Base-by-base conservation (phyloP, 2,329 filamentous ascomycete genomes). In the Arachnomyces sp. region DNA sequence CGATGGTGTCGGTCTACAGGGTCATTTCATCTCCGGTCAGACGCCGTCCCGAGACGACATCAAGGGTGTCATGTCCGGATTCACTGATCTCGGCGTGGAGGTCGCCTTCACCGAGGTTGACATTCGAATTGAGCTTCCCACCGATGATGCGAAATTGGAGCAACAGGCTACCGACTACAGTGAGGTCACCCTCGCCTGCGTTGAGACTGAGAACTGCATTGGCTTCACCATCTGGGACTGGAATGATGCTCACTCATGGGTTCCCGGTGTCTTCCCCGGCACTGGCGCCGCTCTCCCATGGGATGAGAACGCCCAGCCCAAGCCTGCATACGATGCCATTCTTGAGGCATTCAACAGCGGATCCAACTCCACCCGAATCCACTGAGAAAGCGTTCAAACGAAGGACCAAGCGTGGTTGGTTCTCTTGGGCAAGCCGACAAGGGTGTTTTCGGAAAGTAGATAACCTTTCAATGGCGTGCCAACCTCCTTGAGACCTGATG, bases 1-100 rank as follows among this genome's bases (percentile, higher is more conserved):
- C 48, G 66, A 73, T 42, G 70, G 70, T 17, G 61, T 72, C 1
- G 70, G 70, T 7, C 54, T 72, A 5, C 68, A 73, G 39, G 54
- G 57, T 0, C 66, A 69, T 49, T 66, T 67, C 49, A 65, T 63
- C 25, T 62, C 65, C 3, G 68, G 67, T 44, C 49, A 54, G 3
- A 63, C 66, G 1, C 69, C 70, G 0, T 55, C 55, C 36, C 55
- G 60, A 43, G 57, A 58, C 7, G 58, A 61, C 8, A 60, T 68
- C 31, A 49, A 56, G 13, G 56, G 53, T 4, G 60, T 62, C 15
- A 63, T 71, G 49, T 49, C 56, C 16, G 54, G 57, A 1, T 61
- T 66, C 42, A 51, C 53, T 3, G 47, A 55, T 2, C 63, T 72
- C 7, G 48, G 59, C 0, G 57, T 79, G 4, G 55, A 63, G 1